These are phyloP conservation scores for Pulveroboletus frians DNA, from an alignment of 768 basidiomycete genomes.

Conservation along the genomic window DNA sequence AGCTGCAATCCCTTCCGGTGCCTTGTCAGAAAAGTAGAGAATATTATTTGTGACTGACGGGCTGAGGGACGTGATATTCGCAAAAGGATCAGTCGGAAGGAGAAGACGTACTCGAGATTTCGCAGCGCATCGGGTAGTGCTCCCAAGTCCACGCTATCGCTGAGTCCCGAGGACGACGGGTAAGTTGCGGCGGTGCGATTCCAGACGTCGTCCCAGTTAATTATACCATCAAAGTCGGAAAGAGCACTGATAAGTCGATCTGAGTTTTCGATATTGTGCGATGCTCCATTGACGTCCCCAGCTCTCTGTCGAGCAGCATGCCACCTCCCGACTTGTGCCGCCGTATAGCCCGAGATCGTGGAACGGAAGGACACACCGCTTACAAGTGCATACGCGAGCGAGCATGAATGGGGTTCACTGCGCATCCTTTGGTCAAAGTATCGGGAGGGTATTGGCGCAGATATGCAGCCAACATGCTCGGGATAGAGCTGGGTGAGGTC, in stretches of 20 bases:
- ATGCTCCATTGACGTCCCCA: background rate
- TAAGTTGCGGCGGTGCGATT: conserved; percentile 19
- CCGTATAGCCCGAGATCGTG: conserved; percentile 51
- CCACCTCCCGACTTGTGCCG: conserved; percentile 68
- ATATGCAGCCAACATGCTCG: conserved; percentile 57
- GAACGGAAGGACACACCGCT: conserved; percentile 54
- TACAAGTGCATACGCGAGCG: conserved; percentile 49
- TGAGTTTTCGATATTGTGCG: background rate
- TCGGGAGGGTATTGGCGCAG: conserved; percentile 40
- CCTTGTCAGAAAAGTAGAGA: conserved; percentile 52
- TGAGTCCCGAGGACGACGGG: conserved; percentile 1
- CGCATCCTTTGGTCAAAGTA: conserved; percentile 1
- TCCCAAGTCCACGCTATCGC: background rate
- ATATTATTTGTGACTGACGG: conserved; percentile 26
- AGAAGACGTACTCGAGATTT: conserved; percentile 22
- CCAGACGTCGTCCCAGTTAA: conserved; percentile 55
- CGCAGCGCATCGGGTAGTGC: conserved; percentile 38
- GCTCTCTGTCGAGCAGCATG: conserved; percentile 44
- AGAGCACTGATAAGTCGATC: conserved; percentile 2
- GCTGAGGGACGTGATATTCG: conserved; percentile 7
- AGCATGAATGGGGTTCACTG: conserved; percentile 42
- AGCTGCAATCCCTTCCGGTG: conserved; percentile 51
- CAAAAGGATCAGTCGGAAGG: background rate
- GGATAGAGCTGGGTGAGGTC: conserved; percentile 37
- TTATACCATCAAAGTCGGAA: conserved; percentile 2